These are phyloP conservation scores for Helicocarpus griseus DNA, from an alignment of 2,329 filamentous ascomycete species.

Conservation along the genomic window DNA sequence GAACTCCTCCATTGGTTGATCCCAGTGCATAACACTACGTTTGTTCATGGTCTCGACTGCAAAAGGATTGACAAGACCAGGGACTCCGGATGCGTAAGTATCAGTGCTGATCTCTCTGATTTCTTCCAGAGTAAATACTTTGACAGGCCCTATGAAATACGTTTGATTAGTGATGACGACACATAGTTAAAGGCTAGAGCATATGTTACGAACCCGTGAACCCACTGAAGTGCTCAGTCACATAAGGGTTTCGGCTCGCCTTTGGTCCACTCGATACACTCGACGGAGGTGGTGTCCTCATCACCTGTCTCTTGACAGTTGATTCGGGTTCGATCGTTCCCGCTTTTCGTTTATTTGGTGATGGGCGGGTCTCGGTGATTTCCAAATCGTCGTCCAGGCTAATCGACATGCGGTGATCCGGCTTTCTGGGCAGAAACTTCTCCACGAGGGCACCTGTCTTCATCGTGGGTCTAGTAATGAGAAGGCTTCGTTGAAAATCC, in stretches of 20 bases:
- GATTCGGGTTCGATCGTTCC: conserved; percentile 1
- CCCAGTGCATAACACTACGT: conserved; percentile 51
- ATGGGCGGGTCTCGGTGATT: neutral
- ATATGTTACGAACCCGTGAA: neutral
- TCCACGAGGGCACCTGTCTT: conserved; percentile 17
- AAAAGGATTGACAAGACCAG: conserved; percentile 48
- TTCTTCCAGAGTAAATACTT: conserved; percentile 22
- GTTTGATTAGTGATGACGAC: neutral
- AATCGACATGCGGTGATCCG: neutral
- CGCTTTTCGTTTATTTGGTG: conserved; percentile 8
- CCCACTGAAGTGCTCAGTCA: neutral
- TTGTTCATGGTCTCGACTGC: conserved; percentile 51
- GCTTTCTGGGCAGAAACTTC: neutral
- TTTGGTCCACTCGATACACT: too few relatives aligned
- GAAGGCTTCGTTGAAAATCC: conserved; percentile 43
- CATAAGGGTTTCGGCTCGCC: neutral
- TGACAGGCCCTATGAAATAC: conserved; percentile 10
- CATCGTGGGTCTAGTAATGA: conserved; percentile 31
- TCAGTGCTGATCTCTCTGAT: conserved; percentile 47
- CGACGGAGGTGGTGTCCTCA: neutral
- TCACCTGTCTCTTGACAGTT: conserved; percentile 5
- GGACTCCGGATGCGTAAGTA: conserved; percentile 49
- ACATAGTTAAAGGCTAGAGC: neutral
- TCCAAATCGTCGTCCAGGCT: conserved; percentile 8
- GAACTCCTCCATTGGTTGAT: conserved; percentile 39